Percentiles rank a stretch among this genome's conserved stretches.
Evolutionary conservation across 306 rosid genomes (phyloP).

Genomic region (Luffa aegyptiaca): DNA sequence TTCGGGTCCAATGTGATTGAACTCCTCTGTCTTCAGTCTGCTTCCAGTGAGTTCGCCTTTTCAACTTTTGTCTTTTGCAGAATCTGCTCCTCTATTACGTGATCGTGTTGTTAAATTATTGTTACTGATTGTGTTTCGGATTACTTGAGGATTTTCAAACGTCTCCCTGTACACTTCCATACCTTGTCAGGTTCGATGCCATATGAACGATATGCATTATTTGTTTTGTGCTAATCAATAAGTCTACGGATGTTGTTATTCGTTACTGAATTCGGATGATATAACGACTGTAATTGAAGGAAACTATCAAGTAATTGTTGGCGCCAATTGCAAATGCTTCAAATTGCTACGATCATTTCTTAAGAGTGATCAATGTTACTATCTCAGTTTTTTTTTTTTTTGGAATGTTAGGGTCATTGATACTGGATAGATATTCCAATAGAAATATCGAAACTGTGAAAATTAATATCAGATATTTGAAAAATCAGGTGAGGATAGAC

Average conservation of each 20-base stretch:
- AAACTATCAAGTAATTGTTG: neutral
- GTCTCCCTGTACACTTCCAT: neutral
- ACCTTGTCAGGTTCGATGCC: neutral
- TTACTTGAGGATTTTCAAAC: neutral
- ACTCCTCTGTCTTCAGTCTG: constrained; percentile 70
- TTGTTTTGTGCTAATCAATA: neutral
- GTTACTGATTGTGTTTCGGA: neutral
- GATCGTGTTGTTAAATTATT: neutral
- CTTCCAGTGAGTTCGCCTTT: constrained; percentile 57
- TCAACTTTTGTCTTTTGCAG: neutral
- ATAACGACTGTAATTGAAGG: neutral
- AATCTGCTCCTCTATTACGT: neutral
- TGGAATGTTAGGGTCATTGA: neutral
- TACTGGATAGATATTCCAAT: neutral
- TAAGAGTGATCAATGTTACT: neutral
- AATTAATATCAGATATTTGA: neutral
- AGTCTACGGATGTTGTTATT: neutral
- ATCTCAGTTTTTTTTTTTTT: neutral
- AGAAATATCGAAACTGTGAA: neutral
- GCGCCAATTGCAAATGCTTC: neutral
- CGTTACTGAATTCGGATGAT: neutral
- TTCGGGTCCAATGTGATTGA: constrained; percentile 72
- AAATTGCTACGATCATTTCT: neutral
- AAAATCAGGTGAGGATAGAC: neutral
- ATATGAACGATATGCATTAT: neutral